Evolutionary conservation across 257 asterid species (phyloP).

Genomic region (Nemophila menziesii): DNA sequence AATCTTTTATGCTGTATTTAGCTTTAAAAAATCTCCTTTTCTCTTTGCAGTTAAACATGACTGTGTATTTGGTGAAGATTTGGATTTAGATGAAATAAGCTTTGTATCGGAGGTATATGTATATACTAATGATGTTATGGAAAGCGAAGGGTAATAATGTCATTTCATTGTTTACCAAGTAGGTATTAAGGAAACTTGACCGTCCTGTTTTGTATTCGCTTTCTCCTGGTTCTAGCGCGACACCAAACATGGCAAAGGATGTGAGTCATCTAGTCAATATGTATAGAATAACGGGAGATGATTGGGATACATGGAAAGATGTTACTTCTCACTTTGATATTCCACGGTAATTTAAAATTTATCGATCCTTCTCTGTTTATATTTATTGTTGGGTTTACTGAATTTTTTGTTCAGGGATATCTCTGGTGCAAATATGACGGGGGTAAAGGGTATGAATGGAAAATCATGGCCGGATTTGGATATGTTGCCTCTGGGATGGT

Average conservation of each 20-base stretch:
- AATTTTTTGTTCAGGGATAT: slow-evolving; percentile 40
- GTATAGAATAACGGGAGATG: slow-evolving; percentile 93
- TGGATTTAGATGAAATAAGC: slow-evolving; percentile 59
- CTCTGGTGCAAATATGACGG: slow-evolving; percentile 62
- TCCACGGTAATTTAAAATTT: slow-evolving; percentile 34
- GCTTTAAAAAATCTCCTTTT: slow-evolving; percentile 7
- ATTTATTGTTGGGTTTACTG: not conserved
- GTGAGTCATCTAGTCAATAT: slow-evolving; percentile 67
- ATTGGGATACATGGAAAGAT: slow-evolving; percentile 93
- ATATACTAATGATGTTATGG: not conserved
- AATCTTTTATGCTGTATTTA: not conserved
- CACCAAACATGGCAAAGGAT: slow-evolving; percentile 66
- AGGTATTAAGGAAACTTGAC: slow-evolving; percentile 47
- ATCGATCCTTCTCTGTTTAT: not conserved
- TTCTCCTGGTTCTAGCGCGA: slow-evolving; percentile 76
- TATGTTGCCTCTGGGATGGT: slow-evolving; percentile 97
- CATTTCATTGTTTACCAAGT: slow-evolving; percentile 4
- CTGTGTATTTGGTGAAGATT: slow-evolving; percentile 85
- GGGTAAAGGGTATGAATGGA: slow-evolving; percentile 68
- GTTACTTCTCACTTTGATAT: slow-evolving; percentile 66
- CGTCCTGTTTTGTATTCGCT: slow-evolving; percentile 62
- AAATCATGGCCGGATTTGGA: slow-evolving; percentile 98
- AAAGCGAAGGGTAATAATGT: not conserved
- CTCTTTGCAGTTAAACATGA: slow-evolving; percentile 70
- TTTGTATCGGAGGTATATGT: slow-evolving; percentile 61